Conservation (phyloP, 306 rosid genomes). For the Vachellia collinsii region DNA sequence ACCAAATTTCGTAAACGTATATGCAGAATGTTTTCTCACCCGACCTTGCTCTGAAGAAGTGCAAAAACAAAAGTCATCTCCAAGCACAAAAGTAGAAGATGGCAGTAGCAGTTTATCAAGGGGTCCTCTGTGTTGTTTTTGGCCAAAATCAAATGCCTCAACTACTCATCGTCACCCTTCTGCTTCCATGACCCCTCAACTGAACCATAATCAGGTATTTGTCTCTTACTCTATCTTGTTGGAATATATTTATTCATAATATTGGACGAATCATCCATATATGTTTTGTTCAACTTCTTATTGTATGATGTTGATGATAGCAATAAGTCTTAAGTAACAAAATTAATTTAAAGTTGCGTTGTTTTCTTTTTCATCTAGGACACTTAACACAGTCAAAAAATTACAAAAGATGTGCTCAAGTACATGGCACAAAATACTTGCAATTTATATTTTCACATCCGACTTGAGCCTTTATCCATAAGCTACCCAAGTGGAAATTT, state of each 20-base stretch:
- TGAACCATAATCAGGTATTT: neutral
- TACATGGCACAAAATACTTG: no score
- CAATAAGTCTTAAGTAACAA: no score
- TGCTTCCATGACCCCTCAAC: neutral
- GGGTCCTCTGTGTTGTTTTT: neutral
- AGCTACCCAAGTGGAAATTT: no score
- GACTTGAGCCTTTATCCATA: no score
- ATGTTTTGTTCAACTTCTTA: neutral
- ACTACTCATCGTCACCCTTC: neutral
- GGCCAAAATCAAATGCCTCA: neutral
- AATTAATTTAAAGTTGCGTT: no score
- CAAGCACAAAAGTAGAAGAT: neutral
- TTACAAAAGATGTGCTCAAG: no score
- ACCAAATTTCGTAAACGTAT: neutral
- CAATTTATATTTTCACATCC: no score
- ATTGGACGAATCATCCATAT: neutral
- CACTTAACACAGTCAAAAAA: no score
- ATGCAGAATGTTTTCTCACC: neutral
- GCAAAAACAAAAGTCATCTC: neutral
- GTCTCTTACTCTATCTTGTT: neutral
- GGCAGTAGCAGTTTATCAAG: neutral
- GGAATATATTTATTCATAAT: neutral
- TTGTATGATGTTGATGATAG: no score
- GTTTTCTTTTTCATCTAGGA: no score
- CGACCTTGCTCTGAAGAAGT: neutral